Conservation (phyloP, 441 rosid genomes). For the Euphorbia corollata region DNA sequence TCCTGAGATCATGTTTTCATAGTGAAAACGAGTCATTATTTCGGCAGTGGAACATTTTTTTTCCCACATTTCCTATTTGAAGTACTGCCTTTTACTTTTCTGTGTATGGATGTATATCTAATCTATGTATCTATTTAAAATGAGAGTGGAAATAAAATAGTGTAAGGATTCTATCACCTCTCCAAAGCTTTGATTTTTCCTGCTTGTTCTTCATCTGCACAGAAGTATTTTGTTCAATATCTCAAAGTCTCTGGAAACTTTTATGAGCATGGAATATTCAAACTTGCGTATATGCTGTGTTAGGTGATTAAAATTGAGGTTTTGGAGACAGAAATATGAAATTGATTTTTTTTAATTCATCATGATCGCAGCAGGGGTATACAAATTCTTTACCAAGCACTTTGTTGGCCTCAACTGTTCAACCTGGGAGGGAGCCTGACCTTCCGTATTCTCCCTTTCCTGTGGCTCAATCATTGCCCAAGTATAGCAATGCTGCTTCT, state of each 20-base stretch:
- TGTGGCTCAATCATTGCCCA: slow-evolving; percentile 53
- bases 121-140: background rate
- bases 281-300: background rate
- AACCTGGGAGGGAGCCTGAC: slow-evolving; percentile 69
- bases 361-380: slow-evolving; percentile 50
- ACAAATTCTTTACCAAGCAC: slow-evolving; percentile 63
- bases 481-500: slow-evolving; percentile 56
- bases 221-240: background rate
- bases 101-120: background rate
- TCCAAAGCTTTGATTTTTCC: background rate
- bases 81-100: background rate
- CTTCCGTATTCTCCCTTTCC: slow-evolving; percentile 79
- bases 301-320: background rate
- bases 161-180: background rate
- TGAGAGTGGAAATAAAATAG: background rate
- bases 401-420: slow-evolving; percentile 61
- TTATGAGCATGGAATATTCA: background rate
- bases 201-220: background rate
- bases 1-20: background rate
- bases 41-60: background rate
- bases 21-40: background rate
- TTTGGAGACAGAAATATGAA: background rate
- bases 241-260: background rate
- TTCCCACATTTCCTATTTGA: too few relatives aligned
- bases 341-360: slow-evolving; percentile 5